phyloP scores from a whole-genome alignment of 1,284 basidiomycete genomes.

The Entoloma clypeatum region DNA sequence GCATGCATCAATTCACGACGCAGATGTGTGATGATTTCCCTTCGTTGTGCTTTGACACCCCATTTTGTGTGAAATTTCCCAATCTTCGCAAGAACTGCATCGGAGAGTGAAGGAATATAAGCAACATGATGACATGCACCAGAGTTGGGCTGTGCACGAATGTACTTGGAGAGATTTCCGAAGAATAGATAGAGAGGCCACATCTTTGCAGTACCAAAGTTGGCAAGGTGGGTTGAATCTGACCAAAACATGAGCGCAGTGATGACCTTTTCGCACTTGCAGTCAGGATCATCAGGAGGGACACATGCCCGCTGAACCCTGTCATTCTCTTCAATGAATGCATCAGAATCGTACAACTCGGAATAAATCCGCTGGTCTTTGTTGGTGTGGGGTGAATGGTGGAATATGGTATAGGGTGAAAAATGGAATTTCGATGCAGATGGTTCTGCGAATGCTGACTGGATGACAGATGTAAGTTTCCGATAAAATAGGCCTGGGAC shows the following conservation, averaged over 20 bases:
- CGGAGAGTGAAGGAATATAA: constrained; percentile 29
- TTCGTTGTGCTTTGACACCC: constrained; percentile 11
- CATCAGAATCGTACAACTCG: constrained; percentile 31
- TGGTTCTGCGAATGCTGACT: constrained; percentile 23
- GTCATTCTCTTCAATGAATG: constrained; percentile 26
- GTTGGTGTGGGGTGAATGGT: constrained; percentile 14
- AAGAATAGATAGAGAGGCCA: constrained; percentile 25
- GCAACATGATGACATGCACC: constrained; percentile 26
- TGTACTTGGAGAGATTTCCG: constrained; percentile 25
- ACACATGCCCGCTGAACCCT: constrained; percentile 16
- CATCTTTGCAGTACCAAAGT: constrained; percentile 24
- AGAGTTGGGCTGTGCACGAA: constrained; percentile 17
- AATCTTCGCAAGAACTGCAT: constrained; percentile 25
- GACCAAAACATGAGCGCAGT: constrained; percentile 23
- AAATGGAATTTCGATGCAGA: constrained; percentile 26
- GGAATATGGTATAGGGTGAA: constrained; percentile 30
- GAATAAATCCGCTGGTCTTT: constrained; percentile 21
- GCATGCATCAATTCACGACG: constrained; percentile 25
- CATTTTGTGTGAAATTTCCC: constrained; percentile 13
- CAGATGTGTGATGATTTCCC: constrained; percentile 20
- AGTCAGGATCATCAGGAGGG: constrained; percentile 17
- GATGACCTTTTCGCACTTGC: constrained; percentile 21
- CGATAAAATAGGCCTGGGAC: constrained; percentile 28
- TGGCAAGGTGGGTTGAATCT: constrained; percentile 23
- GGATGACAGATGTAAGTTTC: constrained; percentile 25